Evolutionary conservation across 371 early-diverging fungal genomes (phyloP), one percentile per base, ranked within the genome.

Genomic region (Capillidium heterosporum): DNA sequence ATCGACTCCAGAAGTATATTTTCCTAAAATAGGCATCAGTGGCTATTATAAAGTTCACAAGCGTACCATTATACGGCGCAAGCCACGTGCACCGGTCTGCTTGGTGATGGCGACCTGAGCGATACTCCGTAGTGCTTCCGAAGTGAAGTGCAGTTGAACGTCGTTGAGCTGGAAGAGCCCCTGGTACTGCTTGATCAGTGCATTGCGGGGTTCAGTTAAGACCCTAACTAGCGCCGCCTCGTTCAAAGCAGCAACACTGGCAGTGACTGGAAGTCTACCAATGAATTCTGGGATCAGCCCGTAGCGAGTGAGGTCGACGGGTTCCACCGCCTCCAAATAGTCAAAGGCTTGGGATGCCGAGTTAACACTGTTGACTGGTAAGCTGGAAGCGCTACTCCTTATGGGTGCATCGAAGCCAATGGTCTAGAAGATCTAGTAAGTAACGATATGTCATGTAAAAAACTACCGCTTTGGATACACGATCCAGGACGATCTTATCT

Each of bases 231-330:
- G 69, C 27, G 85, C 84, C 3, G 78, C 73, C n/a, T 75, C 73
- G 35, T 63, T 64, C 32, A 92, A 65, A 28, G 75, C 77, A 19
- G 78, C 77, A 23, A 89, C 85, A 54, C 75, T 76, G 5, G 91
- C 86, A n/a, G 90, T 64, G n/a, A 90, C 84, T 1, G 91, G 91
- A 15, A 91, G 57, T 39, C 93, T 72, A 27, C 91, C 91, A 32
- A 91, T 81, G 59, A 92, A 89, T 66, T 92, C 93, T 1, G 91
- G 91, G 50, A 92, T 91, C 31, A 91, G 64, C 0, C 93, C 93
- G 66, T 78, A 92, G 57, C 82, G 80, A 54, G 89, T 80, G 59
- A 92, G 65, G 67, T 92, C 93, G 60, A 75, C 64, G 21, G 90
- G 89, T 53, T 85, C 87, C 0, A 78, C 82, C 52, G 73, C 70